Evolutionary conservation across 805 yeast species (phyloP), one percentile per base, ranked within the genome.

Genomic region (Saccharomycopsis sp.): DNA sequence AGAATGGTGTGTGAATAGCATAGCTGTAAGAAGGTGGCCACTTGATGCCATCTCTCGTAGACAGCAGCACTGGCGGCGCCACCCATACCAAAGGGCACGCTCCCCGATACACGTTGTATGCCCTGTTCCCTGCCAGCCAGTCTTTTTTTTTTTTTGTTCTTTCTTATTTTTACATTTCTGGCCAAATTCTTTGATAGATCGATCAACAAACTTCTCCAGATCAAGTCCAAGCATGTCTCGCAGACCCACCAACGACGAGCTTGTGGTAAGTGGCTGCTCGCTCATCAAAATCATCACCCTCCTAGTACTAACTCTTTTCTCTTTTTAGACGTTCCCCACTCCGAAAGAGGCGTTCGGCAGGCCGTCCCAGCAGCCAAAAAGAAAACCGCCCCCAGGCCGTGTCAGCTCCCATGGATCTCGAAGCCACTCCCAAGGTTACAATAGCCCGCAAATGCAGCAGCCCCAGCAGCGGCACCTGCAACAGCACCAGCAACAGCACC

Each of bases 351-450:
- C 43, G 2, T 39, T 42, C 37, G 35, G 34, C 4, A 22, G 39
- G 18, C 30, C 36, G 30, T 53, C 50, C 22, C 55, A 50, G 37
- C 51, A 44, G 19, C 51, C 39, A 19, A 43, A 43, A 17, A 52
- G 48, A 39, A 33, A 15, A 3, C 37, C 37, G 7, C 37, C 37
- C 12, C 37, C 37, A 22, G 29, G 37, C 13, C 21, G n/a, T n/a
- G n/a, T n/a, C n/a, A n/a, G n/a, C n/a, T n/a, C n/a, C n/a, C n/a
- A n/a, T n/a, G n/a, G n/a, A n/a, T n/a, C n/a, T n/a, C n/a, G n/a
- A n/a, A n/a, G n/a, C n/a, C n/a, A n/a, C n/a, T n/a, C n/a, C n/a
- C n/a, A n/a, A n/a, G n/a, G n/a, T n/a, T n/a, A n/a, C n/a, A n/a
- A 34, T 33, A 13, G 34, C 10, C 17, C 9, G 15, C 12, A 19